Evolutionary conservation across 352 stramenopile species (phyloP).

Genomic region (Pythium dissotocum): DNA sequence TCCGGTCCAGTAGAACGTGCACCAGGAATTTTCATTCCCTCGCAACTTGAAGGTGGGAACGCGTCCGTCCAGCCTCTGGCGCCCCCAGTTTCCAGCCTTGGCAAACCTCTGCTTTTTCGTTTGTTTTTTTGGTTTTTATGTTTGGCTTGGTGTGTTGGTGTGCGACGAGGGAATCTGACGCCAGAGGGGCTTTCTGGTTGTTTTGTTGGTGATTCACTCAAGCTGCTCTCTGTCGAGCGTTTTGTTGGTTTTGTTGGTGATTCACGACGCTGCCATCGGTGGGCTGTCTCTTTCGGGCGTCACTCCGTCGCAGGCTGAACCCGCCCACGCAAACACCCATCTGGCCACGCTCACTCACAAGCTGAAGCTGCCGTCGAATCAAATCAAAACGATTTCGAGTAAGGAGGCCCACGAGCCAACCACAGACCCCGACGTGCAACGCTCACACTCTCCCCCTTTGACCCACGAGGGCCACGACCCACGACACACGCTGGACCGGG

Average conservation of each 20-base stretch:
- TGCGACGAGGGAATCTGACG: slow-evolving; percentile 13
- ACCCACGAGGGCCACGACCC: background rate
- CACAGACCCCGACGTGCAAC: background rate
- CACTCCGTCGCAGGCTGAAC: slow-evolving; percentile 9
- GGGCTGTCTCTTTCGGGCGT: background rate
- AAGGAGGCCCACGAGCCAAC: slow-evolving; percentile 2
- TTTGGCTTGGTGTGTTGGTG: background rate
- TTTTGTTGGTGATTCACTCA: slow-evolving; percentile 3
- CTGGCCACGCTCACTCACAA: background rate
- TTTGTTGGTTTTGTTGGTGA: slow-evolving; percentile 4
- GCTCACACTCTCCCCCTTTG: background rate
- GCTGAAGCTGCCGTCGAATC: slow-evolving; percentile 7
- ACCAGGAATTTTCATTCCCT: slow-evolving; percentile 8
- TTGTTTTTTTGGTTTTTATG: background rate
- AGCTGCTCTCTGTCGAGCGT: background rate
- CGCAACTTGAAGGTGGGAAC: slow-evolving; percentile 19
- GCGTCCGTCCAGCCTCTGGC: background rate
- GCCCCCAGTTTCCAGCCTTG: background rate
- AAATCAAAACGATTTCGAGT: slow-evolving; percentile 4
- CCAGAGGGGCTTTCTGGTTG: background rate
- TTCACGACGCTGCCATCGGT: background rate
- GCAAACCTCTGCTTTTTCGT: slow-evolving; percentile 1
- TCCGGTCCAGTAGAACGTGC: slow-evolving; percentile 7
- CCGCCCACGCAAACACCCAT: slow-evolving; percentile 2
- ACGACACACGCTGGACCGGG: background rate